A percentile compares a stretch with the other conserved stretches of the same genome.
Conservation (phyloP, 345 rosid genomes). For the Citropsis articulata region DNA sequence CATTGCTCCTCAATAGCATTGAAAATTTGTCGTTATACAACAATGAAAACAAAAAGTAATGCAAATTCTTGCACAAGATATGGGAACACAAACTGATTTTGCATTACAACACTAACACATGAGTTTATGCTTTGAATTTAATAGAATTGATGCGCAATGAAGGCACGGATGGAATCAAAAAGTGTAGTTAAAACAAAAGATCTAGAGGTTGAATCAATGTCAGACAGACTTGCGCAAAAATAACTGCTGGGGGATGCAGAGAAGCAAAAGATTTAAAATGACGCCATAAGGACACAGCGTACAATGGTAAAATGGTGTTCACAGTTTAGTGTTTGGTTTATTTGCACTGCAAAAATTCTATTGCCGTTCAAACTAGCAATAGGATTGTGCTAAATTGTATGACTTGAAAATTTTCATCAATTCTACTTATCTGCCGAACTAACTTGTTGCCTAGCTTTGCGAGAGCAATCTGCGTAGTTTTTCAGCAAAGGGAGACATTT, state of each 20-base stretch:
- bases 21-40: not conserved
- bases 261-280: constrained; percentile 10
- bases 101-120: not conserved
- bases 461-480: constrained; percentile 73
- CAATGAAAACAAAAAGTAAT: not conserved
- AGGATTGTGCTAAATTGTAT: not conserved
- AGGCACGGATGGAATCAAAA: not conserved
- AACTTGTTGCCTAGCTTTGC: constrained; percentile 57
- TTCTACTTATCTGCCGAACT: constrained; percentile 27
- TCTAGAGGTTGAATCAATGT: not conserved
- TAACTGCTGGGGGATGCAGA: not conserved
- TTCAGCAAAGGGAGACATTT: constrained; percentile 59
- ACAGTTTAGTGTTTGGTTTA: constrained; percentile 11
- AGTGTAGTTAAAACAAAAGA: not conserved
- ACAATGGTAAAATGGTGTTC: not conserved
- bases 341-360: constrained; percentile 2
- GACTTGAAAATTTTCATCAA: not conserved
- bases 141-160: not conserved
- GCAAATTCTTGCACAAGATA: not conserved
- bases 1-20: not conserved
- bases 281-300: not conserved
- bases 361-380: not conserved
- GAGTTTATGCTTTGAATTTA: not conserved
- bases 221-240: not conserved
- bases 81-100: not conserved